Base-by-base conservation (phyloP, 805 yeast species). In the Metahyphopichia silvanorum region DNA sequence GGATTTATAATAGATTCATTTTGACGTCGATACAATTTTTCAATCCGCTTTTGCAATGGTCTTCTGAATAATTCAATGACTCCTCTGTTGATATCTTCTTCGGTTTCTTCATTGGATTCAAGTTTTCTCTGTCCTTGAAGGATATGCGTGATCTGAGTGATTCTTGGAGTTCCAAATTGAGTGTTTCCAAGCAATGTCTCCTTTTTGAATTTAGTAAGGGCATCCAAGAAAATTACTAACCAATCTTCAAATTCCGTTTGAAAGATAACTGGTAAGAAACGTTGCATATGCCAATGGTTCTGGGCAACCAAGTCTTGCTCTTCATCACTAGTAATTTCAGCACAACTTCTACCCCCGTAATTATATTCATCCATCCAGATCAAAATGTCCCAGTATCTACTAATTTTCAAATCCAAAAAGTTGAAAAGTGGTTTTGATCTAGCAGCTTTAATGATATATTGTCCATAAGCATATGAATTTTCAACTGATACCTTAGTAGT, bases 291-390 rank as follows among this genome's bases (percentile, higher is more conserved):
- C 98, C 98, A 93, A 30, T 78, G 59, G 36, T 74, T 73, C 30
- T 60, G 69, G 1, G 85, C 79, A 8, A 55, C 54, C 38, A 76
- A 54, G 18, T 60, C 56, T 43, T 73, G 79, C 4, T 56, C 47
- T 12, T 68, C 71, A 3, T 61, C 64, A 32, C 60, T 66, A 4
- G 68, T 57, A 31, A 76, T 71, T 33, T 65, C 64, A 13, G 49
- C 47, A 46, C 79, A 74, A 38, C 65, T 66, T 31, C 79, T 56
- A 5, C 98, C 99, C 26, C 94, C 84, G 56, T 71, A 88, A 51
- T 93, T 93, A 47, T 76, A 77, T 45, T 82, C 80, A 53, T 93
- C 96, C 95, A 91, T 85, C 98, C 97, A 94, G 2, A 93, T 63
- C 42, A 93, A 63, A n/a, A 82, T 50, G 54, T 93, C 97, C 98